These are phyloP conservation scores for Yamadazyma sp. DNA, from an alignment of 805 yeast species.

Conservation along the genomic window DNA sequence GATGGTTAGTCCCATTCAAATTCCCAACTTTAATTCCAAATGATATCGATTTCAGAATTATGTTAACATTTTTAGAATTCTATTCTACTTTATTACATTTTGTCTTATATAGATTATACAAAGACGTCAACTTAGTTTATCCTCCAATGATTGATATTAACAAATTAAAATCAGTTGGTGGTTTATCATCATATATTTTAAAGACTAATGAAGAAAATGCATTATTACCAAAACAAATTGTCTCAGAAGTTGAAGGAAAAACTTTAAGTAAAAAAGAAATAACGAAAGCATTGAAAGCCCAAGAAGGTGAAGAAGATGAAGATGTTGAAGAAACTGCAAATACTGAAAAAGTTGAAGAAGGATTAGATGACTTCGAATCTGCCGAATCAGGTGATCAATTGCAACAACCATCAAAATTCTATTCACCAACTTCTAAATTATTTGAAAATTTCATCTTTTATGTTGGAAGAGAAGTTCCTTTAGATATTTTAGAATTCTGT, in stretches of 20 bases:
- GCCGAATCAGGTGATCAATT: slow-evolving; percentile 65
- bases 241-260: slow-evolving; percentile 25
- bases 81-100: slow-evolving; percentile 90
- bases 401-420: slow-evolving; percentile 57
- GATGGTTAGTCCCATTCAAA: slow-evolving; percentile 97
- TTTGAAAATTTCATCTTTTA: slow-evolving; percentile 76
- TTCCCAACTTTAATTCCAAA: slow-evolving; percentile 94
- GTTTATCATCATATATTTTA: slow-evolving; percentile 77
- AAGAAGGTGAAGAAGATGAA: slow-evolving; percentile 38
- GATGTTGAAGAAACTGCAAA: slow-evolving; percentile 16
- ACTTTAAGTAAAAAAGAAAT: slow-evolving; percentile 41
- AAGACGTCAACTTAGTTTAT: slow-evolving; percentile 80
- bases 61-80: slow-evolving; percentile 95
- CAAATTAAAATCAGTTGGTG: slow-evolving; percentile 84
- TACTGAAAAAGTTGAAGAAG: slow-evolving; percentile 17
- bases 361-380: slow-evolving; percentile 69
- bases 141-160: slow-evolving; percentile 81
- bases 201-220: slow-evolving; percentile 45
- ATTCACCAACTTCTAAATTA: slow-evolving; percentile 59
- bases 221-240: slow-evolving; percentile 33
- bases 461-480: slow-evolving; percentile 93
- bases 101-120: slow-evolving; percentile 78
- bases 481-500: slow-evolving; percentile 86
- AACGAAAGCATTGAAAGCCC: slow-evolving; percentile 53
- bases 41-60: slow-evolving; percentile 93